phyloP scores from a whole-genome alignment of 345 rosid species.

The Gossypium bickii region DNA sequence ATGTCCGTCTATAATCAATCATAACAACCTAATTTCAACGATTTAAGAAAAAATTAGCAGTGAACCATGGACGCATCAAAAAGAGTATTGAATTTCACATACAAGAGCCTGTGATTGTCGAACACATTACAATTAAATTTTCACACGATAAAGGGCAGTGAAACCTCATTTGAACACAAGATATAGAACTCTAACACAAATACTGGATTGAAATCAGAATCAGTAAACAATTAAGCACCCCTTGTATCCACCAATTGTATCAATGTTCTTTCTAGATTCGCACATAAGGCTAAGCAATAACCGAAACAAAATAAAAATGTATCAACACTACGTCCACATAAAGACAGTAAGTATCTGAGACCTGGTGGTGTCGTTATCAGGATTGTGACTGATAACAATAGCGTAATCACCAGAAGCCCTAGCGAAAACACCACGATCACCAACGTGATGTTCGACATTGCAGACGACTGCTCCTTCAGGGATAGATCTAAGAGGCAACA shows the following conservation, averaged over 20 bases:
- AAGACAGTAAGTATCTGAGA: neutral
- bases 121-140: neutral
- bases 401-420: constrained; percentile 44
- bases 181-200: neutral
- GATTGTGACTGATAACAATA: constrained; percentile 60
- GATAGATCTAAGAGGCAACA: constrained; percentile 47
- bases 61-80: neutral
- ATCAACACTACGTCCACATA: neutral
- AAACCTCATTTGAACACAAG: no score
- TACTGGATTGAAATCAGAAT: neutral
- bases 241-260: neutral
- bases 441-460: constrained; percentile 69
- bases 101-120: neutral
- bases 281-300: neutral
- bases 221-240: neutral
- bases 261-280: neutral
- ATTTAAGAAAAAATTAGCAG: neutral
- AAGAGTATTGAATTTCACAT: neutral
- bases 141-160: neutral
- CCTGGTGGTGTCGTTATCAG: constrained; percentile 62
- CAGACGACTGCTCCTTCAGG: constrained; percentile 78
- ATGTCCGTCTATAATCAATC: neutral
- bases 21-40: neutral
- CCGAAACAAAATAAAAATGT: neutral
- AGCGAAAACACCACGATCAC: constrained; percentile 55